Conservation (phyloP, 1,284 basidiomycete species). For the Porodaedalea pini region DNA sequence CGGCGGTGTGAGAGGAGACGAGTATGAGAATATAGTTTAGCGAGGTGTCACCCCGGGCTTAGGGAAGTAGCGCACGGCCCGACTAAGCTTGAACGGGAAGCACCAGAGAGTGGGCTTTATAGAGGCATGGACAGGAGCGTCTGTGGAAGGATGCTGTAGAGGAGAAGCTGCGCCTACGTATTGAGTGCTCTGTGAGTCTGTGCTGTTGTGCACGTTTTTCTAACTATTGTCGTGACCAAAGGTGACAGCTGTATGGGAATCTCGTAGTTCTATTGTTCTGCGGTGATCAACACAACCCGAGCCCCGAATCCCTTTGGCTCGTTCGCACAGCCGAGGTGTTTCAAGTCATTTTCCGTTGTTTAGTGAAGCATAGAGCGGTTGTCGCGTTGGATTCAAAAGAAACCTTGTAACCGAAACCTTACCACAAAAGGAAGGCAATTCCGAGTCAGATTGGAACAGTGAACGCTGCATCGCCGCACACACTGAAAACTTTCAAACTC, state of each 20-base stretch:
- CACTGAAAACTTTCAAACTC: too few relatives aligned
- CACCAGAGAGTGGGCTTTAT: conserved; percentile 9
- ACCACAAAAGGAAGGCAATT: not conserved
- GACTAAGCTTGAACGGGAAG: conserved; percentile 16
- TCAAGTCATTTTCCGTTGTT: conserved; percentile 6
- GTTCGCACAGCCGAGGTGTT: conserved; percentile 8
- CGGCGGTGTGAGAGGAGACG: conserved; percentile 19
- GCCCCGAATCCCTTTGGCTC: not conserved
- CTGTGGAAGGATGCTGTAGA: not conserved
- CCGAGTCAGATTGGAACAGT: not conserved
- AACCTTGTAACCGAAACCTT: not conserved
- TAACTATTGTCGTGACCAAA: conserved; percentile 16
- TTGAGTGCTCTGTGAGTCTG: not conserved
- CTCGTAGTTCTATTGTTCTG: conserved; percentile 20
- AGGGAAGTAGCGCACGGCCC: conserved; percentile 17
- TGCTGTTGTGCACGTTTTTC: conserved; percentile 10
- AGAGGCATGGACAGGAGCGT: conserved; percentile 8
- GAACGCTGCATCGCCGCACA: too few relatives aligned
- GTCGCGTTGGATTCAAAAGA: not conserved
- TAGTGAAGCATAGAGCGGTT: not conserved
- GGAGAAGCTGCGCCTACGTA: not conserved
- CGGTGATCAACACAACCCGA: conserved; percentile 6
- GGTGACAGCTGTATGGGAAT: conserved; percentile 16
- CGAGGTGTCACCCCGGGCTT: conserved; percentile 4
- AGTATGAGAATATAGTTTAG: conserved; percentile 15